Base-by-base conservation (phyloP, 345 rosid genomes). In the Arabis hirsuta region DNA sequence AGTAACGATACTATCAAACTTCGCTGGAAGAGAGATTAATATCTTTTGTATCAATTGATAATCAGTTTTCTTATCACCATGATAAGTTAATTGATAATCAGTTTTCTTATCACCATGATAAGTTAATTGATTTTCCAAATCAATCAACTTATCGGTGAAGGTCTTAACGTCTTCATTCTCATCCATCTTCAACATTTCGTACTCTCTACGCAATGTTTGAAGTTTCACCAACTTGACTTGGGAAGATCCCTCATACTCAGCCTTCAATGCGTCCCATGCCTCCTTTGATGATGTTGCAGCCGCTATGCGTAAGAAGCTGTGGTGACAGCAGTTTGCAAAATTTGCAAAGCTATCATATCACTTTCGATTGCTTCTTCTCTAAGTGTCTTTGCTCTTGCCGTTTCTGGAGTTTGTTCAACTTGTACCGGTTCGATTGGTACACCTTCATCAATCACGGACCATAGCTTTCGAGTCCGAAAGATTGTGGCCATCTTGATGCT, bases 131-230 rank as follows among this genome's bases (percentile, higher is more conserved):
- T 5, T 27, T 5, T 27, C 31, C 31, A 27, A 27, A 27, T 27
- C 31, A 27, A 27, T 5, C 4, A 27, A 27, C 31, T 55, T 55
- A 55, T 55, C 60, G 12, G 60, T 55, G 59, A 55, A 55, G 9
- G 45, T 7, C 9, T 42, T 42, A 4, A 42, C 3, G 13, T 42
- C 13, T 11, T 42, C 45, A 0, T 4, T 4, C 9, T 42, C 45
- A 42, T 42, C 7, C 53, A 19, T 19, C 7, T 48, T 48, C 12
- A 48, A 7, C 3, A 16, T 48, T 20, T 19, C 26, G 12, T 48
- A 48, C 5, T 48, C 53, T 31, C 34, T 5, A 31, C 34, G 7
- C 6, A 31, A 31, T 4, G 34, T 31, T 4, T 31, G 34, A 9
- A 48, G 41, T 31, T 8, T 32, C 4, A 55, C 2, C 60, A 55